Base-by-base conservation (phyloP, 1,284 basidiomycete genomes). In the Apiotrichum siamense region DNA sequence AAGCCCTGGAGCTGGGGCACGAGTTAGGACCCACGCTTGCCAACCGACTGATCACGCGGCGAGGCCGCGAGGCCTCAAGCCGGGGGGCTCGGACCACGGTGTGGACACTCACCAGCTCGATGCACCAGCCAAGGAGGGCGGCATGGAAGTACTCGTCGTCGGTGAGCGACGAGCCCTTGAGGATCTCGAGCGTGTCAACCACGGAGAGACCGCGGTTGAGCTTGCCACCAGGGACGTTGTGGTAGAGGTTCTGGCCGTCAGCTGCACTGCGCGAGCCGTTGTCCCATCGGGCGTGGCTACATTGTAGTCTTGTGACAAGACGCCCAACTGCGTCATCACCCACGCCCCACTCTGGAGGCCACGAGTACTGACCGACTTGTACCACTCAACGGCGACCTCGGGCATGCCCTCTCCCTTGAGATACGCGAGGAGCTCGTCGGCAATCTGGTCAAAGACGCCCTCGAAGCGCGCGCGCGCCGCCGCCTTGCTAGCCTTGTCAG, bases 151-250 rank as follows among this genome's bases (percentile, higher is more conserved):
- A 97, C 76, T 97, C 93, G 13, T 87, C 83, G 2, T 90, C 87
- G 17, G 66, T 66, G 53, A 75, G 57, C 20, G 75, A 57, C 2
- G 81, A 76, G 5, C 86, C 87, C 55, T 85, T 84, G 58, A 97
- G 75, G 70, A 97, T 94, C 74, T 90, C 85, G 49, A 86, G 86
- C 4, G 90, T 89, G 75, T 98, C 94, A 43, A 94, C 86, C 58
- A 97, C 93, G 9, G 88, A 90, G 69, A 97, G 80, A 32, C 94
- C 94, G 31, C 94, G 84, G 77, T 97, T 98, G 55, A 97, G 85
- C 77, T 98, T 99, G 12, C 94, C 92, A 17, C 91, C 90, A 0
- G 93, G 91, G 10, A 88, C 87, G 76, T 98, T 98, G 79, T 93
- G 88, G 66, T 96, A 84, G 55, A 98, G 78, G 69, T 82, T 92